Conservation (phyloP, 2,329 filamentous ascomycete species). For the Aspergillus terreus region DNA sequence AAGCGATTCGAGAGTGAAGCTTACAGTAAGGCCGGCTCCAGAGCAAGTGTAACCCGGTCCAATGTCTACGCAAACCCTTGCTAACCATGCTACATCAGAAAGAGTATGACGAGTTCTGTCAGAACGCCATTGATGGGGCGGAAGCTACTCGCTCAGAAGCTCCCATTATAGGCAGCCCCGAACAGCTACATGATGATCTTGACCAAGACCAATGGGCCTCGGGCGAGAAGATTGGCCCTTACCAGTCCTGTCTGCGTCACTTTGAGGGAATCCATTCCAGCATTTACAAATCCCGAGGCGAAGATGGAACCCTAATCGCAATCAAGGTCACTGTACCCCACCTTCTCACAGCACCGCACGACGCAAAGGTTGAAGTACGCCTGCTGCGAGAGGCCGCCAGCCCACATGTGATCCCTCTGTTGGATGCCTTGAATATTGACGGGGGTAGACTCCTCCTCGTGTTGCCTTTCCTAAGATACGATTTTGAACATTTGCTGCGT, state of each 20-base stretch:
- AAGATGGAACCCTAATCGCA: constrained; percentile 54
- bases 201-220: constrained; percentile 24
- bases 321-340: constrained; percentile 82
- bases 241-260: constrained; percentile 54
- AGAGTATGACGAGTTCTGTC: constrained; percentile 49
- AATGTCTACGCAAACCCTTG: neutral
- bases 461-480: constrained; percentile 78
- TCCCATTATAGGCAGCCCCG: constrained; percentile 19
- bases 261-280: constrained; percentile 73
- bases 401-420: constrained; percentile 61
- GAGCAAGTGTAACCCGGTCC: constrained; percentile 20
- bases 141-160: constrained; percentile 20
- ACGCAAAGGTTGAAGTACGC: constrained; percentile 73
- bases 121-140: constrained; percentile 34
- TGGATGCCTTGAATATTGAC: constrained; percentile 68
- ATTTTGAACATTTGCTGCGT: constrained; percentile 65
- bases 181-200: constrained; percentile 18
- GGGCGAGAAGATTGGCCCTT: constrained; percentile 50
- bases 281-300: constrained; percentile 66
- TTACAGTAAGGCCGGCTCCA: constrained; percentile 35
- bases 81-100: constrained; percentile 44
- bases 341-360: constrained; percentile 72
- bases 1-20: constrained; percentile 58
- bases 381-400: constrained; percentile 63
- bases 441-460: constrained; percentile 71